Conservation (phyloP, 352 stramenopile species). For the Phytopythium sindhum region DNA sequence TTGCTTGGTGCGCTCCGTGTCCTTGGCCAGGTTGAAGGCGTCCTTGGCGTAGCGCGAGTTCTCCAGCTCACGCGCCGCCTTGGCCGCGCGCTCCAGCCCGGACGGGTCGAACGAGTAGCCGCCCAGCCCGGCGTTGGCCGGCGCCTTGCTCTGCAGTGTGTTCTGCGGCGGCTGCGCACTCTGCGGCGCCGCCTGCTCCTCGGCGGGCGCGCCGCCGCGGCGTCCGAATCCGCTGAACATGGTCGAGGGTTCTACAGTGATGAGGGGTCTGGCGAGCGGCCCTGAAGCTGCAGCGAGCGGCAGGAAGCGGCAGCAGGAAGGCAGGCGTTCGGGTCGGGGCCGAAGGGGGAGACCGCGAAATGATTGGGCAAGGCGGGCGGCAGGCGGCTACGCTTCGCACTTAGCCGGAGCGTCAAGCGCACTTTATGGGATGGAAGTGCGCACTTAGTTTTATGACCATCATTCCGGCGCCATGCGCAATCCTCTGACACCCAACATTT, state of each 20-base stretch:
- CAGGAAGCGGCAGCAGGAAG: not conserved
- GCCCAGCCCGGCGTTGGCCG: conserved; percentile 21
- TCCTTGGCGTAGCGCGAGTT: conserved; percentile 91
- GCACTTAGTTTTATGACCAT: not conserved
- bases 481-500: not conserved
- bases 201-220: conserved; percentile 24
- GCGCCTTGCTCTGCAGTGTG: conserved; percentile 16
- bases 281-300: conserved; percentile 8
- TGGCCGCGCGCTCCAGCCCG: conserved; percentile 95
- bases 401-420: not conserved
- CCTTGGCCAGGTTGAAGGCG: conserved; percentile 95
- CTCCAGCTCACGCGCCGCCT: conserved; percentile 97
- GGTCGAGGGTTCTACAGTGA: no score
- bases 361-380: not conserved
- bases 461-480: conserved; percentile 2
- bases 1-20: conserved; percentile 95
- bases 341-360: conserved; percentile 1
- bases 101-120: conserved; percentile 94
- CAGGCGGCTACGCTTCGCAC: not conserved
- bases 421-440: not conserved
- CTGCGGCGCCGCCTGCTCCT: conserved; percentile 18
- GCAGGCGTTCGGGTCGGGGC: not conserved
- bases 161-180: conserved; percentile 23
- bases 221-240: conserved; percentile 75
- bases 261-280: not conserved